Evolutionary conservation across 2,329 filamentous ascomycete genomes (phyloP).

Genomic region (Incumbomyces lentus): DNA sequence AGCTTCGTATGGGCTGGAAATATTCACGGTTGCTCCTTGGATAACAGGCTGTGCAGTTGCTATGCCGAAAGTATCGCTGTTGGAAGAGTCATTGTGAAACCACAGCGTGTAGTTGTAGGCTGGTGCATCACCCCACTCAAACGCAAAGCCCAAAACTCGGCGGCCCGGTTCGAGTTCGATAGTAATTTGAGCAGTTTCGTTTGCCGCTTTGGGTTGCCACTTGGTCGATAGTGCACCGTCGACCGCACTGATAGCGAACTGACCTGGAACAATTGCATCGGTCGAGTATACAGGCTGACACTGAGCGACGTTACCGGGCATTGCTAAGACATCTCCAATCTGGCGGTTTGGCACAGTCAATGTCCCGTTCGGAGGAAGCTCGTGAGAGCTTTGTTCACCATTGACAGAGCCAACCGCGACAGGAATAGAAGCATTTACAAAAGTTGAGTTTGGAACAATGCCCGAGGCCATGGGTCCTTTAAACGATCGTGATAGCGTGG

Average conservation of each 20-base stretch:
- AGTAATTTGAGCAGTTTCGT: conserved; percentile 44
- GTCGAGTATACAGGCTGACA: conserved; percentile 46
- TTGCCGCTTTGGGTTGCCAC: conserved; percentile 51
- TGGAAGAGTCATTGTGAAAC: conserved; percentile 40
- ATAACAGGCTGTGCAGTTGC: conserved; percentile 7
- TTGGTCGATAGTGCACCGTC: conserved; percentile 57
- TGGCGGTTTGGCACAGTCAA: conserved; percentile 50
- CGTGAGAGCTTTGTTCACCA: conserved; percentile 33
- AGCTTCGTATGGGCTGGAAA: conserved; percentile 31
- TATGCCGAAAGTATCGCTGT: conserved; percentile 7
- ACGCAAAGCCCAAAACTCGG: conserved; percentile 38
- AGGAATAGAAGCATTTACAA: conserved; percentile 45
- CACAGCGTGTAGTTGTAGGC: conserved; percentile 44
- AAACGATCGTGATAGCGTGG: conserved; percentile 46
- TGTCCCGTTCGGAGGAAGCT: conserved; percentile 39
- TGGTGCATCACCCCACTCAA: conserved; percentile 51
- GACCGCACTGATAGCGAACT: conserved; percentile 57
- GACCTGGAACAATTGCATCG: conserved; percentile 45
- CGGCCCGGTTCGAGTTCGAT: conserved; percentile 39
- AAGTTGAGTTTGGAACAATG: conserved; percentile 44
- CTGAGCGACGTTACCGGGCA: conserved; percentile 53
- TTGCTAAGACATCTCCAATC: conserved; percentile 44
- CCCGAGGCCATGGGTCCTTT: conserved; percentile 31
- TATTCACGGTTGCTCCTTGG: conserved; percentile 18
- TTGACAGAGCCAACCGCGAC: conserved; percentile 42